Percentiles rank a stretch among this genome's conserved stretches.
Evolutionary conservation across 2,329 filamentous ascomycete genomes (phyloP).

Genomic region (Paecilomyces fulvus): DNA sequence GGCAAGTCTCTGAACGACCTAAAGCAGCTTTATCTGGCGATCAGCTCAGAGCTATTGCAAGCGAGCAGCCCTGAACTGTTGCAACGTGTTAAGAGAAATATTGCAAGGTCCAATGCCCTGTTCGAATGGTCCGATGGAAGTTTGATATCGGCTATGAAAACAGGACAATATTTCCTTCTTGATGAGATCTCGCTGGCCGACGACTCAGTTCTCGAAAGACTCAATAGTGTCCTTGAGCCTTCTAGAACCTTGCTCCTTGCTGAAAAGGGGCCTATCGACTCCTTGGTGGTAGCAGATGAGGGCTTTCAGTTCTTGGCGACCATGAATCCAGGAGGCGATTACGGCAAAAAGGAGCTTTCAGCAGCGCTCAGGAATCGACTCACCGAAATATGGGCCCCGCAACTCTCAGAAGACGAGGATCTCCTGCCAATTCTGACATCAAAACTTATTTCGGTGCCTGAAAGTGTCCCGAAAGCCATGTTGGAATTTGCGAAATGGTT

Average conservation of each 20-base stretch:
- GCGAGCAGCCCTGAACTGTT: slow-evolving; percentile 42
- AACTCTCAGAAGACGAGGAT: slow-evolving; percentile 75
- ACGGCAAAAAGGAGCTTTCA: slow-evolving; percentile 94
- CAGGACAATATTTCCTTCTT: slow-evolving; percentile 81
- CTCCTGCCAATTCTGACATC: slow-evolving; percentile 75
- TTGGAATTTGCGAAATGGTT: slow-evolving; percentile 92
- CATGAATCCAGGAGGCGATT: slow-evolving; percentile 98
- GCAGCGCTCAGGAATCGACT: slow-evolving; percentile 92
- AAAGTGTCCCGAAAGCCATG: slow-evolving; percentile 57
- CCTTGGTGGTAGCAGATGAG: slow-evolving; percentile 63
- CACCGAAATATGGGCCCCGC: slow-evolving; percentile 96
- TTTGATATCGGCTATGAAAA: slow-evolving; percentile 86
- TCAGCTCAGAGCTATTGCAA: slow-evolving; percentile 39
- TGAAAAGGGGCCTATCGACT: slow-evolving; percentile 82
- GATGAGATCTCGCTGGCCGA: slow-evolving; percentile 98
- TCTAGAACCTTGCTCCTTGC: slow-evolving; percentile 78
- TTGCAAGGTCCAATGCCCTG: slow-evolving; percentile 66
- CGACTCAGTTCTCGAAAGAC: slow-evolving; percentile 88
- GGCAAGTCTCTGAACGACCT: slow-evolving; percentile 46
- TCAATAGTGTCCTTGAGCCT: slow-evolving; percentile 94
- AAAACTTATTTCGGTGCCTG: slow-evolving; percentile 55
- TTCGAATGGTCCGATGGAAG: slow-evolving; percentile 97
- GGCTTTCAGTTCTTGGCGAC: slow-evolving; percentile 96
- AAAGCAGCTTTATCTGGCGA: slow-evolving; percentile 50
- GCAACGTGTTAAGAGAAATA: slow-evolving; percentile 36